A percentile compares a stretch with the other conserved stretches of the same genome.
Conservation (phyloP, 1,284 basidiomycete genomes). For the Apiotrichum sp. region DNA sequence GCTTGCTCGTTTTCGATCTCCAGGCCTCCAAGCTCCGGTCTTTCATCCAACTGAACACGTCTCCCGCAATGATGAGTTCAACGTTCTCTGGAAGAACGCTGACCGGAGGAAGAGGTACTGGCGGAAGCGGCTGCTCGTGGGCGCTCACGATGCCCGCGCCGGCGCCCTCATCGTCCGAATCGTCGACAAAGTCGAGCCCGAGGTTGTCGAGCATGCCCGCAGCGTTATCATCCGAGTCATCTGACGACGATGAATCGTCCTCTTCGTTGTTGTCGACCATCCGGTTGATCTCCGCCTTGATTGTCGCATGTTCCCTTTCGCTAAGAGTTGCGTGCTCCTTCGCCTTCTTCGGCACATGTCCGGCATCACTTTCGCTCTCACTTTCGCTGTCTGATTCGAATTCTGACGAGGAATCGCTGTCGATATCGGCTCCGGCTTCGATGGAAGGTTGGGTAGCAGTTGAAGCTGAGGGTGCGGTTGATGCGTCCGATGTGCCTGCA, state of each 20-base stretch:
- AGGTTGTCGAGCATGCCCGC: slow-evolving; percentile 10
- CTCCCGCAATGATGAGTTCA: slow-evolving; percentile 42
- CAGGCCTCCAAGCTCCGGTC: slow-evolving; percentile 38
- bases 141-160: slow-evolving; percentile 29
- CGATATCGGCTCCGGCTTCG: slow-evolving; percentile 2
- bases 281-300: slow-evolving; percentile 27
- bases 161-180: slow-evolving; percentile 24
- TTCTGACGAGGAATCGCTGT: slow-evolving; percentile 27
- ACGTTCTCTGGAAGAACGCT: slow-evolving; percentile 35
- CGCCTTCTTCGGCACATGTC: background rate
- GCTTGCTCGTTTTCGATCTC: slow-evolving; percentile 19
- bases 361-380: slow-evolving; percentile 15
- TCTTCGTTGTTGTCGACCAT: slow-evolving; percentile 16
- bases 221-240: slow-evolving; percentile 5
- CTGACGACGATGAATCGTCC: slow-evolving; percentile 10
- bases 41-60: slow-evolving; percentile 46
- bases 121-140: slow-evolving; percentile 44
- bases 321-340: slow-evolving; percentile 18
- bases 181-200: slow-evolving; percentile 21
- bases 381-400: slow-evolving; percentile 27
- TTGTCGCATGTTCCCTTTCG: slow-evolving; percentile 19
- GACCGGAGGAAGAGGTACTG: slow-evolving; percentile 40
- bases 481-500: slow-evolving; percentile 2
- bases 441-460: background rate
- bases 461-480: too few relatives aligned